Conservation (phyloP, 1,284 basidiomycete species). For the Trametes versicolor region DNA sequence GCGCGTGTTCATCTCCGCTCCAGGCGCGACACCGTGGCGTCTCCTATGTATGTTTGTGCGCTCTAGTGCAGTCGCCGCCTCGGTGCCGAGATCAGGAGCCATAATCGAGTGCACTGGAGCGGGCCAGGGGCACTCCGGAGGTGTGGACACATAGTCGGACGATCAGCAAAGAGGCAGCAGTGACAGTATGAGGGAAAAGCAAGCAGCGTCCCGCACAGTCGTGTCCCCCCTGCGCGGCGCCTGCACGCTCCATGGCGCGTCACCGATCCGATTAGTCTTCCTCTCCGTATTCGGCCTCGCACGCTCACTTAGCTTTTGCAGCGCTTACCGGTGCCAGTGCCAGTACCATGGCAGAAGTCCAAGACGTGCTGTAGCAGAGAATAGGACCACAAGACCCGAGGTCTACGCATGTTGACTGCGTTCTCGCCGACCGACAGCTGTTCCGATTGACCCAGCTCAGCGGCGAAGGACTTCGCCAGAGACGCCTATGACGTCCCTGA, state of each 20-base stretch:
- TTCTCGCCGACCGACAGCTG: neutral
- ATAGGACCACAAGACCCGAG: neutral
- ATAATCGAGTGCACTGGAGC: conserved; percentile 3
- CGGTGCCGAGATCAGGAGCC: neutral
- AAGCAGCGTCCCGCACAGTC: conserved; percentile 2
- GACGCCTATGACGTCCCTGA: neutral
- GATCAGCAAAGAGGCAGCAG: neutral
- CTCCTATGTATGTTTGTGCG: neutral
- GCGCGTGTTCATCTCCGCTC: neutral
- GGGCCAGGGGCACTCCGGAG: conserved; percentile 1
- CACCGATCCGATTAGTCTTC: conserved; percentile 2
- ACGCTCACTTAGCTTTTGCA: neutral
- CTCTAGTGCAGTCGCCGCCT: neutral
- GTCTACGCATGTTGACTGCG: neutral
- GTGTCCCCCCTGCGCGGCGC: neutral
- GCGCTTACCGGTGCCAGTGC: neutral
- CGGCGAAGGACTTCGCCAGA: neutral
- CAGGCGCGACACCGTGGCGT: neutral
- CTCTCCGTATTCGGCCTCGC: conserved; percentile 1
- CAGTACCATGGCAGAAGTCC: neutral
- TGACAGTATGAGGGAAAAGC: neutral
- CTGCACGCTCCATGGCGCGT: conserved; percentile 1
- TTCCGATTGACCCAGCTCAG: neutral
- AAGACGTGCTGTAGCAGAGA: too few relatives aligned
- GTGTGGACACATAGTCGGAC: neutral